Evolutionary conservation across 1,284 basidiomycete genomes (phyloP), one percentile per base, ranked within the genome.

Genomic region (Naganishia albida): DNA sequence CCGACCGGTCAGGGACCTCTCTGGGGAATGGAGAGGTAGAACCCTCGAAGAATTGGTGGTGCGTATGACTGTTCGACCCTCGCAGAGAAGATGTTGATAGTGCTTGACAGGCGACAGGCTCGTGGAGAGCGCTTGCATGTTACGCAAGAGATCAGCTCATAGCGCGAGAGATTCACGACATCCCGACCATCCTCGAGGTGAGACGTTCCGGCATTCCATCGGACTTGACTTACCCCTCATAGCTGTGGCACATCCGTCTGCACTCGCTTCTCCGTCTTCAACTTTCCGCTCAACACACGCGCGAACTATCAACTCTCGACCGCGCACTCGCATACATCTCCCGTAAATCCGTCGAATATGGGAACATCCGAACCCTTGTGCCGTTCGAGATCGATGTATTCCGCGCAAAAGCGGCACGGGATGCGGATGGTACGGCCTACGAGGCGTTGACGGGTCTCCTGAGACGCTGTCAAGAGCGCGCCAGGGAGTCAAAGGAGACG

Each of bases 301-400:
- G 57, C 26, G 64, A 65, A 44, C 42, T 65, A n/a, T 16, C 43
- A 1, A 53, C 53, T 15, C 57, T 65, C n/a, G 57, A 54, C 25
- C 64, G 54, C 10, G 42, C 50, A 20, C 49, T 54, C 28, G 50
- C 43, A 23, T 43, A 25, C 51, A 49, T 54, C 13, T 44, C 51
- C 8, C 51, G 51, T 23, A 38, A 20, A 38, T 53, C 30, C 28
- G 28, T 20, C 7, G 51, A 53, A 53, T 20, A 53, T 10, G 18
- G 3, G 40, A 26, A n/a, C 3, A 26, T 26, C 10, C 18, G 10
- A 26, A 2, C 39, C 25, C 38, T 8, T 16, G 8, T 62, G 1
- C 64, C 64, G 8, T 65, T 65, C 51, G 64, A 60, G 13, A 39
- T 65, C 25, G 64, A 65, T 23, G 56, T 65, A 12, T 53, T 53